phyloP scores from a whole-genome alignment of 2,329 filamentous ascomycete species.

The Periconia digitata region DNA sequence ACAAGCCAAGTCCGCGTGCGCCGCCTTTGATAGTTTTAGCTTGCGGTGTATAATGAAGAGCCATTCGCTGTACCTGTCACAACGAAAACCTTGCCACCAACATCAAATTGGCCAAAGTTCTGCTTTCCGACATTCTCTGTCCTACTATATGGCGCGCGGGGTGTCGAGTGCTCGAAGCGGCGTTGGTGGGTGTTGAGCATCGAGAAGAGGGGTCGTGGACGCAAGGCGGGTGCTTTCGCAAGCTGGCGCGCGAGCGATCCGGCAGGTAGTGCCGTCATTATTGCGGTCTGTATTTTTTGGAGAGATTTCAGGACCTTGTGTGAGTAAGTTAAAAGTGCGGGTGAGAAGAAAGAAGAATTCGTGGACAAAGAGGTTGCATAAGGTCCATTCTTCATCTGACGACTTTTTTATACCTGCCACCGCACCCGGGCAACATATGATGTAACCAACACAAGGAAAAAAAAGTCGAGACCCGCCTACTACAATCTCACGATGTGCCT shows the following conservation, averaged over 20 bases:
- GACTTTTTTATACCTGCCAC: not conserved
- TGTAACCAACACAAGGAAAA: too few species aligned
- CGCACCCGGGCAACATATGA: not conserved
- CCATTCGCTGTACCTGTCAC: constrained; percentile 65
- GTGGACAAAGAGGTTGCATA: not conserved
- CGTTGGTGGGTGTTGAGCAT: not conserved
- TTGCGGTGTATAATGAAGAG: constrained; percentile 52
- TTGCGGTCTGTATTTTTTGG: not conserved
- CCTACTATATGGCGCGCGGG: constrained; percentile 20
- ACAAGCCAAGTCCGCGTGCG: constrained; percentile 68
- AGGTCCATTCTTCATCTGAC: not conserved
- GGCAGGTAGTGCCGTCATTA: not conserved
- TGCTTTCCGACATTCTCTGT: constrained; percentile 18
- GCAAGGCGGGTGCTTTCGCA: constrained; percentile 13
- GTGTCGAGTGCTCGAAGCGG: constrained; percentile 6
- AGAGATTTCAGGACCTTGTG: too few species aligned
- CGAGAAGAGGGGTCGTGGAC: not conserved
- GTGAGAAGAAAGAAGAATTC: not conserved
- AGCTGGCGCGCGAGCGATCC: constrained; percentile 11
- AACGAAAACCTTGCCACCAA: constrained; percentile 41
- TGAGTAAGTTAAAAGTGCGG: not conserved
- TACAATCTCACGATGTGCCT: not conserved
- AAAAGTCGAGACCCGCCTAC: not conserved
- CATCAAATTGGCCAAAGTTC: constrained; percentile 29
- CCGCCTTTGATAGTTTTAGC: constrained; percentile 56